Base-by-base conservation (phyloP, 192 early-diverging fungal genomes). In the Mortierella claussenii region DNA sequence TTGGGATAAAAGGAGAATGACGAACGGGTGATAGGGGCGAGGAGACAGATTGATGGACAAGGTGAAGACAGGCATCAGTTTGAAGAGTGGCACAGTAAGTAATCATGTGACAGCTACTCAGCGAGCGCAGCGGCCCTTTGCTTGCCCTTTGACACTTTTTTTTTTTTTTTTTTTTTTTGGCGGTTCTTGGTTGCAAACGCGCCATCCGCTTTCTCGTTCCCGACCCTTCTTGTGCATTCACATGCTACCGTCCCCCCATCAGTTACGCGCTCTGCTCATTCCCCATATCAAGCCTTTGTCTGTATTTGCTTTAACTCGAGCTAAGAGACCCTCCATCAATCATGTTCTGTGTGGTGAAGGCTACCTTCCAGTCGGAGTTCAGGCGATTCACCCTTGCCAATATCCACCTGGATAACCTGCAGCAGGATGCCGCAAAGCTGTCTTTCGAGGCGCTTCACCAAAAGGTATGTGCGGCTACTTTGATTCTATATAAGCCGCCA, bases 311-410 rank as follows among this genome's bases (percentile, higher is more conserved):
- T 23, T 6, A n/a, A n/a, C n/a, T n/a, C n/a, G n/a, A n/a, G n/a
- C n/a, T n/a, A n/a, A 51, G 17, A 51, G 49, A 7, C 24, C 50
- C 23, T 42, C 12, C 27, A 24, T 28, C 40, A 13, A 32, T 30
- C 20, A 75, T 75, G 70, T 47, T 60, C 45, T 76, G 73, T 47
- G 60, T 76, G 37, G 46, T 76, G 3, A 76, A 76, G 40, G 73
- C 59, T 30, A 76, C 73, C 21, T 56, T 48, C 30, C 7, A 45
- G 52, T 31, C 43, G 31, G 64, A 76, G 64, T 76, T 55, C 21
- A 56, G 73, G 28, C 73, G 73, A 13, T 76, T 76, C 53, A 57
- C 73, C 12, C 64, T 76, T 30, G 45, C 63, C 42, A 67, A 55
- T 34, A 47, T 76, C 53, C 52, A 61, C 45, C 63, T 45, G 11